phyloP scores from a whole-genome alignment of 495 filamentous ascomycete genomes.

The Apiosordaria backusii region DNA sequence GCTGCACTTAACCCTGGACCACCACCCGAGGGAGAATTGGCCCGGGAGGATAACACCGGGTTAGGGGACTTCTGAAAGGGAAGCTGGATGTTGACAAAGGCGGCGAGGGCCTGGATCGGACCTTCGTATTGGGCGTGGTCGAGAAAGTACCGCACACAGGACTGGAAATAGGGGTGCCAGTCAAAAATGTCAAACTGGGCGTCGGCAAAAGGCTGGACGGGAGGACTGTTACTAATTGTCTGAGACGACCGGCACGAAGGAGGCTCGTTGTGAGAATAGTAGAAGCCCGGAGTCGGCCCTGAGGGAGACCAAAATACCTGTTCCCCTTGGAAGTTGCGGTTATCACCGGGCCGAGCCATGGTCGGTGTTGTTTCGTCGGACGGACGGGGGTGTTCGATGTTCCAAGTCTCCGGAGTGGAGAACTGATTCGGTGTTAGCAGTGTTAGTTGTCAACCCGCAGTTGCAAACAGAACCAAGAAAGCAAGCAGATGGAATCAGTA shows the following conservation, averaged over 20 bases:
- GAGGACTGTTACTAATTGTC: background rate
- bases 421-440: background rate
- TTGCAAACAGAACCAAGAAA: background rate
- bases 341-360: slow-evolving; percentile 27
- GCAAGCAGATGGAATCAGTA: background rate
- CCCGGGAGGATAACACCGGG: slow-evolving; percentile 34
- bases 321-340: slow-evolving; percentile 28
- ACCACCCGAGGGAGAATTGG: slow-evolving; percentile 29
- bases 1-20: slow-evolving; percentile 1
- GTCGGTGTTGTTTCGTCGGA: slow-evolving; percentile 5
- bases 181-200: slow-evolving; percentile 76
- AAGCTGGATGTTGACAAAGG: slow-evolving; percentile 81
- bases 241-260: background rate
- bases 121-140: slow-evolving; percentile 84
- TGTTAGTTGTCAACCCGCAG: background rate
- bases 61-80: slow-evolving; percentile 58
- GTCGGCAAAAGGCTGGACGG: slow-evolving; percentile 36
- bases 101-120: slow-evolving; percentile 81
- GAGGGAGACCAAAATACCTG: slow-evolving; percentile 26
- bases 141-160: slow-evolving; percentile 88
- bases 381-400: background rate
- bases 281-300: background rate
- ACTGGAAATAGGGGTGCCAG: slow-evolving; percentile 91
- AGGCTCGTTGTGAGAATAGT: background rate
- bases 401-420: background rate